A percentile compares a stretch with the other conserved stretches of the same genome.
Conservation (phyloP, 2,329 filamentous ascomycete species). For the Trichophyton mentagrophytes region DNA sequence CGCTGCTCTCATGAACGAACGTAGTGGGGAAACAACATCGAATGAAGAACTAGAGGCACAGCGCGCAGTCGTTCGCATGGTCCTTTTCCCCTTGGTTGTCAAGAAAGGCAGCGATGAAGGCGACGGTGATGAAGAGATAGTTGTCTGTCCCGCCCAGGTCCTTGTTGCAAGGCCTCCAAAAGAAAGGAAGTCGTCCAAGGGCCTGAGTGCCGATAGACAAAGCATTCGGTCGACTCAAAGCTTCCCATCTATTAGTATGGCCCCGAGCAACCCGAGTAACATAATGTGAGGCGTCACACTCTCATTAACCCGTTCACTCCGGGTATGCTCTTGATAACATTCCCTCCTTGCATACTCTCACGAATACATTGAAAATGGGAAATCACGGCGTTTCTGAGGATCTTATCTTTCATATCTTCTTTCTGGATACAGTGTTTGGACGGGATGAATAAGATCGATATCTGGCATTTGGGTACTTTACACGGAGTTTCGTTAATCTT, state of each 20-base stretch:
- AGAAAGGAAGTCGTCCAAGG: constrained; percentile 28
- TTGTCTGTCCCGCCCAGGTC: constrained; percentile 90
- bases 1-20: constrained; percentile 86
- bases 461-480: background rate
- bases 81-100: constrained; percentile 90
- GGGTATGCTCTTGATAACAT: background rate
- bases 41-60: constrained; percentile 72
- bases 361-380: background rate
- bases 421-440: background rate
- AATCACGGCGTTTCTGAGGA: background rate
- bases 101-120: constrained; percentile 88
- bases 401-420: background rate
- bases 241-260: constrained; percentile 32
- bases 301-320: constrained; percentile 8
- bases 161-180: constrained; percentile 52
- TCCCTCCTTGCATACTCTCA: background rate
- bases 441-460: background rate
- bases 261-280: constrained; percentile 31
- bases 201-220: constrained; percentile 32
- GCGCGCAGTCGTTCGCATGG: constrained; percentile 69
- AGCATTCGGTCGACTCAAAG: constrained; percentile 32
- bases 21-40: constrained; percentile 54
- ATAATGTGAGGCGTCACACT: constrained; percentile 35
- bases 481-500: background rate
- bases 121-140: constrained; percentile 76